Base-by-base conservation (phyloP, 257 asterid genomes). In the Primulina tabacum region DNA sequence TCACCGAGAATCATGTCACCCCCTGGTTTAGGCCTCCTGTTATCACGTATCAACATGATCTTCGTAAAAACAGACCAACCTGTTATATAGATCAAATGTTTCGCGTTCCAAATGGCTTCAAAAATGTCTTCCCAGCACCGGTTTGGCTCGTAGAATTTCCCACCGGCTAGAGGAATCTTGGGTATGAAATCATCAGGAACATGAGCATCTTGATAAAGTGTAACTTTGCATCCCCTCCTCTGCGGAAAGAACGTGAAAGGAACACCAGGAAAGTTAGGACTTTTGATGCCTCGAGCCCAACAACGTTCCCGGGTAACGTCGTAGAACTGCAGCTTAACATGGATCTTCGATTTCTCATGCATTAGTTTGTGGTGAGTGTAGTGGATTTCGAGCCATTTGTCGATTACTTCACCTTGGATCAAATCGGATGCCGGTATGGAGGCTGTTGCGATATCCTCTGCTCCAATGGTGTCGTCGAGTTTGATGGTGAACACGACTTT, bases 61-160 rank as follows among this genome's bases (percentile, higher is more conserved):
- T 80, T 82, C 0, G 95, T 78, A 64, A 81, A 84, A 2, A 88
- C 90, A 0, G 95, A 88, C 95, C 95, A 88, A 4, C 95, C 95
- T 0, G 95, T 72, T 30, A 88, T 82, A 76, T 88, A 88, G 29
- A 88, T 77, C 69, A 88, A 30, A 64, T 88, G 92, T 62, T 81
- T 77, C 3, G 95, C 89, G 0, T 83, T 79, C 7, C 60, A 55
- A 8, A 88, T 84, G 1, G 88, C 86, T 1, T 86, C 90, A 34
- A 88, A 88, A 8, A 88, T 75, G 37, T 86, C 92, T 60, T 86
- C 92, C 95, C 95, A 88, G 50, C 92, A 88, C 0, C 92, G 82
- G 63, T 84, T 84, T 0, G 92, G 90, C 81, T 85, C 77, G 65
- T 88, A 88, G 37, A 52, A 66, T 33, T 60, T 75, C 0, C 96